phyloP scores from a whole-genome alignment of 1,284 basidiomycete species.

The Sutorius eximius region DNA sequence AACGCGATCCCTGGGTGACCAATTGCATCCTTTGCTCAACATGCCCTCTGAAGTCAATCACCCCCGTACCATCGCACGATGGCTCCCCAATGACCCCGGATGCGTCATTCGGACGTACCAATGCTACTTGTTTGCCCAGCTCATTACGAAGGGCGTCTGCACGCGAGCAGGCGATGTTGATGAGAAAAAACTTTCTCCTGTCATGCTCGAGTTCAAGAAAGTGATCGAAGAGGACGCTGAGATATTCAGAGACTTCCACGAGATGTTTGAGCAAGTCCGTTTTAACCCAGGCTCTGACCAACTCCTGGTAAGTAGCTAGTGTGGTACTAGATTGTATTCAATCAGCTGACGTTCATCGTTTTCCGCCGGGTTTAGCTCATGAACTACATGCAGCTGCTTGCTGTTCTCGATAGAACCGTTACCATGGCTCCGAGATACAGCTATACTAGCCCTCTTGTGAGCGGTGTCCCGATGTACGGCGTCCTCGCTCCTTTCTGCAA shows the following conservation, averaged over 20 bases:
- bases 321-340: not conserved
- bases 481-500: conserved; percentile 28
- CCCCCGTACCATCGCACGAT: conserved; percentile 13
- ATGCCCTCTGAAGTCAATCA: conserved; percentile 7
- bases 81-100: conserved; percentile 20
- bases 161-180: conserved; percentile 13
- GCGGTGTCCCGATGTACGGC: conserved; percentile 30
- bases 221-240: conserved; percentile 41
- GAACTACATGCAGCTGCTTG: conserved; percentile 46
- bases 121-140: not conserved
- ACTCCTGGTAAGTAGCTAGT: conserved; percentile 5
- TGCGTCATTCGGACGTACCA: conserved; percentile 10
- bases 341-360: not conserved
- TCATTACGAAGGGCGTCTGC: conserved; percentile 7
- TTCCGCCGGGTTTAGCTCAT: conserved; percentile 32
- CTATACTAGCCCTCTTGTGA: conserved; percentile 22
- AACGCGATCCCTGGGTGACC: not conserved
- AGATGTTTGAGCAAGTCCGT: conserved; percentile 28
- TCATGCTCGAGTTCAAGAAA: conserved; percentile 42
- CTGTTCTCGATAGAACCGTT: conserved; percentile 45
- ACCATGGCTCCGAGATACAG: conserved; percentile 17
- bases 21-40: not conserved
- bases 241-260: conserved; percentile 41
- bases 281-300: not conserved
- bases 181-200: conserved; percentile 20